Evolutionary conservation across 2,329 filamentous ascomycete genomes (phyloP).

Genomic region (Monosporascus sp.): DNA sequence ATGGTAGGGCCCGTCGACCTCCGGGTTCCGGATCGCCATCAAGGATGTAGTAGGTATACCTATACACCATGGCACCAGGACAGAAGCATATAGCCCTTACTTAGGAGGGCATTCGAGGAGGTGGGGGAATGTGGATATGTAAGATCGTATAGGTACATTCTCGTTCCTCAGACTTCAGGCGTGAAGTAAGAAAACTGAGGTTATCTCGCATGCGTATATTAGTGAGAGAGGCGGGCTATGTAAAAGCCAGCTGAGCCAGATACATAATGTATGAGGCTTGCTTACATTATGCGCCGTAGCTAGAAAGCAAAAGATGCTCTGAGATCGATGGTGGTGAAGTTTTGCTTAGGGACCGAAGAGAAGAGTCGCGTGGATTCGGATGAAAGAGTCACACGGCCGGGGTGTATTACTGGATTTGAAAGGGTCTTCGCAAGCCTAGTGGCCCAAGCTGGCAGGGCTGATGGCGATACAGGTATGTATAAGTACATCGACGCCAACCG

Average conservation of each 20-base stretch:
- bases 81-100: neutral
- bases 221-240: neutral
- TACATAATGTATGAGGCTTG: no score
- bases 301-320: neutral
- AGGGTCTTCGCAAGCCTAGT: neutral
- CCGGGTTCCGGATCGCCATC: neutral
- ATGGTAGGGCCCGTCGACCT: neutral
- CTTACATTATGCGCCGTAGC: no score
- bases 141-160: neutral
- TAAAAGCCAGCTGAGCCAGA: neutral
- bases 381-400: neutral
- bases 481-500: neutral
- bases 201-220: neutral
- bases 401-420: neutral
- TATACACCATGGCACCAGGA: neutral
- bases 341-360: neutral
- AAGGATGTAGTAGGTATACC: neutral
- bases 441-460: neutral
- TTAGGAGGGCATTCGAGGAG: neutral
- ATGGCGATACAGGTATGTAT: neutral
- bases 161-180: neutral
- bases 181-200: neutral
- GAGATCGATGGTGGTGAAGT: neutral
- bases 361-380: neutral
- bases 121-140: neutral